Evolutionary conservation across 1,139 yeast species (phyloP).

Genomic region (Geotrichum restrictum): DNA sequence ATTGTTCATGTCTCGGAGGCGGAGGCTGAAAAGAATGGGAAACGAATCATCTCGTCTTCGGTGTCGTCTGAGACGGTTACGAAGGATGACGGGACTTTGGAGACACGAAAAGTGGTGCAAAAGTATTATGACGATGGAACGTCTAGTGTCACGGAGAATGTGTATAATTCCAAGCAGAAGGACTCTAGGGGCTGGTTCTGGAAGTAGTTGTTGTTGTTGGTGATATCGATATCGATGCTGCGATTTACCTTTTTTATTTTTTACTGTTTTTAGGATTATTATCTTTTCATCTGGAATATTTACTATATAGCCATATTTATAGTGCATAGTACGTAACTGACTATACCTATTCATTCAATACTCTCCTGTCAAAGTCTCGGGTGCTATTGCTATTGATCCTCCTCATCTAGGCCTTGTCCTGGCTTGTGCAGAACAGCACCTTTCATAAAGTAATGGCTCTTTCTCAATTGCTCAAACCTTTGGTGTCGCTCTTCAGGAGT

Average conservation of each 20-base stretch:
- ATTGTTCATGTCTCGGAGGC: background rate
- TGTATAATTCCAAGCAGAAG: conserved; percentile 14
- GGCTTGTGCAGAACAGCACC: conserved; percentile 43
- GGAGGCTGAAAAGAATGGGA: conserved; percentile 8
- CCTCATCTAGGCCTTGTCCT: conserved; percentile 33
- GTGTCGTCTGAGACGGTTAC: conserved; percentile 44
- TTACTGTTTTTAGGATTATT: too few species aligned
- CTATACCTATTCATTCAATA: conserved; percentile 3
- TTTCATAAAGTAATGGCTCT: conserved; percentile 70
- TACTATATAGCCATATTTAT: too few species aligned
- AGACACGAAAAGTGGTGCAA: conserved; percentile 50
- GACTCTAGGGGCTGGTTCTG: conserved; percentile 30
- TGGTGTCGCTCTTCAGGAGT: conserved; percentile 62
- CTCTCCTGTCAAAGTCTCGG: conserved; percentile 1
- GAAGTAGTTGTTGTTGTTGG: conserved; percentile 23
- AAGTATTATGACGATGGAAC: conserved; percentile 68
- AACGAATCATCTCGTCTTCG: conserved; percentile 48
- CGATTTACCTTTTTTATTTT: conserved; percentile 11
- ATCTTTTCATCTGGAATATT: too few species aligned
- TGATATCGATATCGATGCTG: conserved; percentile 9
- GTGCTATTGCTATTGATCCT: background rate
- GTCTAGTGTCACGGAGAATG: conserved; percentile 38
- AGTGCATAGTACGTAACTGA: background rate
- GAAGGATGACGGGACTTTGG: conserved; percentile 52
- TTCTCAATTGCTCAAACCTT: conserved; percentile 70